Conservation (phyloP, 345 rosid genomes). For the Geranium brycei region DNA sequence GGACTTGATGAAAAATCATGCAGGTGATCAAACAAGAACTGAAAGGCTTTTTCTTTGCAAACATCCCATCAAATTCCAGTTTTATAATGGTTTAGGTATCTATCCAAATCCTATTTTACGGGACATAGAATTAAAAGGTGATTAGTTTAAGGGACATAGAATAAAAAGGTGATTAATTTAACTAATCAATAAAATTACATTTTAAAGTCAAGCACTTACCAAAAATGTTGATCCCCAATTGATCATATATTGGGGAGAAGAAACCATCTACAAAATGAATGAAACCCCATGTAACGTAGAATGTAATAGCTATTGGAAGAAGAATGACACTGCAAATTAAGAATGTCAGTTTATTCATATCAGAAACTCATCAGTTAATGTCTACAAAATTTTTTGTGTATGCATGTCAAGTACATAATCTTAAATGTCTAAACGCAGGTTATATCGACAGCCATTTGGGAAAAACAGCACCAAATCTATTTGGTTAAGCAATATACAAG, state of each 20-base stretch:
- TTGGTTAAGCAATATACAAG: neutral
- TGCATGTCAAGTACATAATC: neutral
- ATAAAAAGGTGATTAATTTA: neutral
- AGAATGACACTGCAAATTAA: constrained; percentile 42
- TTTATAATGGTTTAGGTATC: neutral
- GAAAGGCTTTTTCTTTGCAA: neutral
- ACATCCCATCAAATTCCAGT: neutral
- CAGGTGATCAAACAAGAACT: no score
- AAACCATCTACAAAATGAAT: constrained; percentile 46
- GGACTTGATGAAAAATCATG: no score
- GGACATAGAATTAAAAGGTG: neutral
- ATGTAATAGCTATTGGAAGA: constrained; percentile 43
- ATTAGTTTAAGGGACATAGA: neutral
- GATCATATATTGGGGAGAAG: constrained; percentile 48
- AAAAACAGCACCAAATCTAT: neutral
- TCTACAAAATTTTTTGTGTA: neutral
- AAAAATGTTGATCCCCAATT: constrained; percentile 39
- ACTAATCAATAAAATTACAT: neutral
- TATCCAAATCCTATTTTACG: neutral
- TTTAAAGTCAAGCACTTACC: constrained; percentile 20
- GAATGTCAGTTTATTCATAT: constrained; percentile 2
- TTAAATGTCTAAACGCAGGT: neutral
- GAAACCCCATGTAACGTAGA: constrained; percentile 46
- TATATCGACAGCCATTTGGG: neutral
- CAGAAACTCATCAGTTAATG: neutral